A percentile compares a stretch with the other conserved stretches of the same genome.
Conservation (phyloP, 2,329 filamentous ascomycete genomes). For the Lasiodiplodia sp. region DNA sequence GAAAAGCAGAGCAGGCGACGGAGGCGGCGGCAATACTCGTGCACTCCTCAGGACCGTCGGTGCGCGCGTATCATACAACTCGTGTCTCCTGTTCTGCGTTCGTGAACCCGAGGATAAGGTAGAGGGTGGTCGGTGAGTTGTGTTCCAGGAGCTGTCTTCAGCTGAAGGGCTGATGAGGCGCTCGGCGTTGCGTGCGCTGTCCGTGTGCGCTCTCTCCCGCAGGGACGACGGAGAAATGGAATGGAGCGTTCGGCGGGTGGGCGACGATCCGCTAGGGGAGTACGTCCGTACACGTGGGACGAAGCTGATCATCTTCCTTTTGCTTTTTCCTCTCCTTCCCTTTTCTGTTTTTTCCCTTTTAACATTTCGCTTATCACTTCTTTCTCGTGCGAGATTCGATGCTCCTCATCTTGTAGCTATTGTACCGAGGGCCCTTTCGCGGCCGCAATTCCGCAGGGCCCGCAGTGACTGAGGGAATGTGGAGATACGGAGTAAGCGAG, state of each 20-base stretch:
- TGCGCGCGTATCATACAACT: not conserved
- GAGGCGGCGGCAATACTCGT: not conserved
- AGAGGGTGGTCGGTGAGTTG: not conserved
- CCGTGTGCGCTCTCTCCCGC: not conserved
- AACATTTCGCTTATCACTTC: not conserved
- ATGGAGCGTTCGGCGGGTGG: not conserved
- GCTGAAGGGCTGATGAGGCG: not conserved
- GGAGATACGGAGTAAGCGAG: conserved; percentile 16
- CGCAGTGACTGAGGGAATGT: not conserved
- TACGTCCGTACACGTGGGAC: not conserved
- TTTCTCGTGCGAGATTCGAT: not conserved
- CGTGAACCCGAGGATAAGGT: not conserved
- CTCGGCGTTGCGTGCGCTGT: not conserved
- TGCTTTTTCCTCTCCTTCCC: not conserved
- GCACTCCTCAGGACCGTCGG: not conserved
- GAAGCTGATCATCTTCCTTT: not conserved
- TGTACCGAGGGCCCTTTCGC: not conserved
- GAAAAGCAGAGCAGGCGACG: not conserved
- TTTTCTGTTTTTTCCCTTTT: not conserved
- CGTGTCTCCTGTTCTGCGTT: not conserved
- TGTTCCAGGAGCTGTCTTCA: not conserved
- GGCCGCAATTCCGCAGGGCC: not conserved
- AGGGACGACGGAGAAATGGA: not conserved
- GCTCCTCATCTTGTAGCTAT: not conserved
- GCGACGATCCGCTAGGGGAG: not conserved